Evolutionary conservation across 495 filamentous ascomycete species (phyloP).

Genomic region (Chaetomidium leptoderma): DNA sequence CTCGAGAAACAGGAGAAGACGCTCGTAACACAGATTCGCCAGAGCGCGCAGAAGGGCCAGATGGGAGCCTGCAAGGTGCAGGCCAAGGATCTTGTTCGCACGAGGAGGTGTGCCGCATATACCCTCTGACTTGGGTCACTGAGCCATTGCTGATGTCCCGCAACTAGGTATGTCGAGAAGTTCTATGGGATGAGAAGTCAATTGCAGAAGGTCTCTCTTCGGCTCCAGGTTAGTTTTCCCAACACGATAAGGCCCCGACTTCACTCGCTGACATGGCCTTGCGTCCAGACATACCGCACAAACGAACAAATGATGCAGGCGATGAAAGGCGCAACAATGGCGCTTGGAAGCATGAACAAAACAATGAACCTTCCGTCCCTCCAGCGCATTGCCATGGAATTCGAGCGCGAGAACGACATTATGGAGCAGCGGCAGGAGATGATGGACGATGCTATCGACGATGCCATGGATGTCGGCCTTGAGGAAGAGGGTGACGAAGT

Average conservation of each 20-base stretch:
- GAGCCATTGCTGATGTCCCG: slow-evolving; percentile 8
- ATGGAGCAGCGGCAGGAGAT: slow-evolving; percentile 99
- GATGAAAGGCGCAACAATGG: slow-evolving; percentile 93
- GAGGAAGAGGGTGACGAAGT: slow-evolving; percentile 93
- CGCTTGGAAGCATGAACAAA: slow-evolving; percentile 92
- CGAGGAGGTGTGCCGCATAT: slow-evolving; percentile 59
- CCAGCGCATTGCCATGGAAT: slow-evolving; percentile 98
- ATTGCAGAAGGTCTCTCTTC: slow-evolving; percentile 87
- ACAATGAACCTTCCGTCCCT: slow-evolving; percentile 95
- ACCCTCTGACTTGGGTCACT: background rate
- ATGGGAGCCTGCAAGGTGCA: slow-evolving; percentile 96
- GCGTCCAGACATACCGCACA: slow-evolving; percentile 78
- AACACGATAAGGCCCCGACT: background rate
- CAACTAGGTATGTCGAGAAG: slow-evolving; percentile 81
- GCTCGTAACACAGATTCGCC: slow-evolving; percentile 89
- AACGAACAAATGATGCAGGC: slow-evolving; percentile 99
- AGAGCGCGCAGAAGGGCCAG: slow-evolving; percentile 94
- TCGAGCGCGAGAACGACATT: slow-evolving; percentile 96
- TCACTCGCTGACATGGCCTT: slow-evolving; percentile 12
- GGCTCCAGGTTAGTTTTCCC: slow-evolving; percentile 69
- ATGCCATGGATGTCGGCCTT: slow-evolving; percentile 88
- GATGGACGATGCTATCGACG: slow-evolving; percentile 99
- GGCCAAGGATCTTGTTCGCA: slow-evolving; percentile 92
- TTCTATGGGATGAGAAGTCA: slow-evolving; percentile 98
- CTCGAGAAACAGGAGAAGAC: slow-evolving; percentile 99